Evolutionary conservation across 2,329 filamentous ascomycete genomes (phyloP), one percentile per base, ranked within the genome.

Genomic region (Aspergillus novofumigatus): DNA sequence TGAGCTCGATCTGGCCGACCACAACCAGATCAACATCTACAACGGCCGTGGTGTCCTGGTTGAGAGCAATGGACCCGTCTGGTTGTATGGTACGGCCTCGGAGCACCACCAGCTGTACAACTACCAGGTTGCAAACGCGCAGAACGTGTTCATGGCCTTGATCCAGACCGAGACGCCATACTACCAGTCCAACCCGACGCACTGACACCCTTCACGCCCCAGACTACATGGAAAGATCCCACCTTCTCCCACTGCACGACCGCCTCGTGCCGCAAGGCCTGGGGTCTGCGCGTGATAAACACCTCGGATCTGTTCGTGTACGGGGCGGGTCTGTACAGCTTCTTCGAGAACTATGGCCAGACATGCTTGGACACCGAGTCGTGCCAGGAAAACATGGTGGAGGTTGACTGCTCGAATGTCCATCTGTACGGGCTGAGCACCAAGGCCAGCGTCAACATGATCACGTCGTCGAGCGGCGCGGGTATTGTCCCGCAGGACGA

Each of bases 111-210:
- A 80, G 60, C 73, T 85, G 9, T 87, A 86, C 76, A 93, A 97
- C 79, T 96, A 96, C 79, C 89, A 96, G 75, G 78, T 97, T 67
- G 78, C 83, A 69, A 87, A 87, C 60, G 90, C 92, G 1, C 81
- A 85, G 68, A 88, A 92, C 69, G 81, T 96, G 61, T 96, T 89
- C 78, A 87, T 95, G 82, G 87, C 84, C 10, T 78, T 90, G 52
- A 91, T 96, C 67, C 92, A 97, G 77, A 90, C 90, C 3, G 93
- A 97, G 77, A 96, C 92, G 4, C 89, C 92, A 32, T 85, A 86
- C 80, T 91, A 88, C 81, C 90, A 96, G 77, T 84, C 88, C 71
- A 92, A 93, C 77, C 91, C 4, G 83, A 88, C 64, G 84, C 90
- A 2, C 80, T 83, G 9, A 80, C 83, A 9, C 74, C 74, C 9